A percentile compares a stretch with the other conserved stretches of the same genome.
These are phyloP conservation scores for Nissolia schottii DNA, from an alignment of 306 rosid species.

Conservation along the genomic window DNA sequence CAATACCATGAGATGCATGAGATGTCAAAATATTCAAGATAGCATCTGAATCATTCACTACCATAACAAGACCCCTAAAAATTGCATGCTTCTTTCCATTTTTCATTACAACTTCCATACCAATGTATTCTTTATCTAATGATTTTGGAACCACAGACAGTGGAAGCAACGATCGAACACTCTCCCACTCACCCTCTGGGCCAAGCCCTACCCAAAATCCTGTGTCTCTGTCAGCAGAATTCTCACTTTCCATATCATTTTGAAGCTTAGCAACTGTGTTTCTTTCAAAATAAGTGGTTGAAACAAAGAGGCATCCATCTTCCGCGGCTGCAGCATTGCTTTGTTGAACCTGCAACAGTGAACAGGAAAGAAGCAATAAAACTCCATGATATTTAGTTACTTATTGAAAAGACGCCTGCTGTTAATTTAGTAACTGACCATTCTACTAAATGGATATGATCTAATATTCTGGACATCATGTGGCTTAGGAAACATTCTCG, in stretches of 20 bases:
- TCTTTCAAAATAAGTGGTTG: constrained; percentile 86
- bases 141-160: constrained; percentile 72
- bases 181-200: constrained; percentile 63
- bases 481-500: constrained; percentile 61
- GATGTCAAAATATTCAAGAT: constrained; percentile 53
- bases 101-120: constrained; percentile 83
- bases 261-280: constrained; percentile 59
- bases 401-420: neutral
- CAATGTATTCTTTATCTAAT: constrained; percentile 60
- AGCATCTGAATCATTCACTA: constrained; percentile 81
- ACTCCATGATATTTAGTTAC: neutral
- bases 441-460: constrained; percentile 61
- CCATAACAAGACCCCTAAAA: constrained; percentile 82
- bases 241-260: constrained; percentile 46
- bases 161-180: constrained; percentile 85
- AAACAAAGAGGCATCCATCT: constrained; percentile 56
- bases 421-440: constrained; percentile 43
- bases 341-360: constrained; percentile 44
- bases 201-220: constrained; percentile 85
- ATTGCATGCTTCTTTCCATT: constrained; percentile 91
- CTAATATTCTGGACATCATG: constrained; percentile 41
- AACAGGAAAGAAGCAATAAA: constrained; percentile 14
- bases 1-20: constrained; percentile 43
- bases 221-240: constrained; percentile 49
- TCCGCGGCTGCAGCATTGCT: constrained; percentile 45